Evolutionary conservation across 257 asterid species (phyloP).

Genomic region (Mentha longifolia): DNA sequence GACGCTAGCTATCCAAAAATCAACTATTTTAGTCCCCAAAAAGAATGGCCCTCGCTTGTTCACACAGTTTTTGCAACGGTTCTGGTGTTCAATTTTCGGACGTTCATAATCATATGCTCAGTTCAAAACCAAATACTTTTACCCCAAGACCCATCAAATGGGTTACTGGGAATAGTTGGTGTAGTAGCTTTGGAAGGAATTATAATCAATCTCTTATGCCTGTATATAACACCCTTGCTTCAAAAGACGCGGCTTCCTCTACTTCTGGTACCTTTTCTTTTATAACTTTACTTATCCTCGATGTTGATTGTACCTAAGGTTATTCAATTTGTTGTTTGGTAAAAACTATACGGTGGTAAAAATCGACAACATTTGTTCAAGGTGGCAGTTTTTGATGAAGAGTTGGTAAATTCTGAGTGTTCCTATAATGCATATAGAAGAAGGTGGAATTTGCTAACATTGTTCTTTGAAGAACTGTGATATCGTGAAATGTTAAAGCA

Average conservation of each 20-base stretch:
- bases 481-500: not conserved
- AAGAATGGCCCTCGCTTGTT: not conserved
- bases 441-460: not conserved
- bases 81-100: not conserved
- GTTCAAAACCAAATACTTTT: not conserved
- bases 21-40: not conserved
- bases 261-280: constrained; percentile 10
- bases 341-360: not conserved
- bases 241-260: constrained; percentile 5
- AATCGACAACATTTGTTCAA: not conserved
- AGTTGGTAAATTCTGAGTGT: too few relatives aligned
- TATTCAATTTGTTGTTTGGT: not conserved
- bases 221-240: not conserved
- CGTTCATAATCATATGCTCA: not conserved
- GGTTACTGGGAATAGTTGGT: not conserved
- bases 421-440: not conserved
- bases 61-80: not conserved
- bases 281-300: not conserved
- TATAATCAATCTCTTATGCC: not conserved
- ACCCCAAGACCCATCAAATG: not conserved
- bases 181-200: not conserved
- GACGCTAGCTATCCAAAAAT: too few relatives aligned
- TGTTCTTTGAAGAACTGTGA: not conserved
- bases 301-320: not conserved
- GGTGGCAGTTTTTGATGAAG: too few relatives aligned